Percentiles rank a stretch among this genome's conserved stretches.
Conservation (phyloP, 108 stramenopile genomes). For the Discostella pseudostelligera region DNA sequence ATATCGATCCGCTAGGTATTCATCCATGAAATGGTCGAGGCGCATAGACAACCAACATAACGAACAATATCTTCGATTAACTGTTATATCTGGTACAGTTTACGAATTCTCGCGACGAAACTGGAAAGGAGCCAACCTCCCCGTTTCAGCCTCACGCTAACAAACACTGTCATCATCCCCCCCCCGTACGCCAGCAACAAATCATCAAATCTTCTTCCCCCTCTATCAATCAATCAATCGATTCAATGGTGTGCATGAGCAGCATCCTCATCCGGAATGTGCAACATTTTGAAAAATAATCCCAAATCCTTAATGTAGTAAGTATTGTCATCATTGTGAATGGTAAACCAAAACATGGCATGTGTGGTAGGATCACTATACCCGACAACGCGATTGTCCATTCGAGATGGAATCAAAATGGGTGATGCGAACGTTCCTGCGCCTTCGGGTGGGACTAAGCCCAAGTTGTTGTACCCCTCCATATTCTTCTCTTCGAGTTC, state of each 20-base stretch:
- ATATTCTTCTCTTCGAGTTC: conserved; percentile 84
- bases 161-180: no score
- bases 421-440: conserved; percentile 81
- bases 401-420: conserved; percentile 83
- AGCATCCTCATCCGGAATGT: conserved; percentile 78
- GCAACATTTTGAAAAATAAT: conserved; percentile 91
- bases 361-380: conserved; percentile 86
- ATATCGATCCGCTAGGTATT: no score
- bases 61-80: no score
- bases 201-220: neutral
- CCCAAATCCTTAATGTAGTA: conserved; percentile 92
- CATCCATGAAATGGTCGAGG: no score
- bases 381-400: conserved; percentile 78
- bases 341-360: conserved; percentile 93
- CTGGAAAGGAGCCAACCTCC: no score
- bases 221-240: neutral
- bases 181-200: no score
- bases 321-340: conserved; percentile 86
- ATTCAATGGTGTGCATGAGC: conserved; percentile 12
- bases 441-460: conserved; percentile 85
- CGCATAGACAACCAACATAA: no score
- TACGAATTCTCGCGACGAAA: no score
- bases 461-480: conserved; percentile 87
- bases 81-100: no score
- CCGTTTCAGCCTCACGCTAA: no score